phyloP scores from a whole-genome alignment of 805 yeast species.

The Metschnikowia amazonensis region DNA sequence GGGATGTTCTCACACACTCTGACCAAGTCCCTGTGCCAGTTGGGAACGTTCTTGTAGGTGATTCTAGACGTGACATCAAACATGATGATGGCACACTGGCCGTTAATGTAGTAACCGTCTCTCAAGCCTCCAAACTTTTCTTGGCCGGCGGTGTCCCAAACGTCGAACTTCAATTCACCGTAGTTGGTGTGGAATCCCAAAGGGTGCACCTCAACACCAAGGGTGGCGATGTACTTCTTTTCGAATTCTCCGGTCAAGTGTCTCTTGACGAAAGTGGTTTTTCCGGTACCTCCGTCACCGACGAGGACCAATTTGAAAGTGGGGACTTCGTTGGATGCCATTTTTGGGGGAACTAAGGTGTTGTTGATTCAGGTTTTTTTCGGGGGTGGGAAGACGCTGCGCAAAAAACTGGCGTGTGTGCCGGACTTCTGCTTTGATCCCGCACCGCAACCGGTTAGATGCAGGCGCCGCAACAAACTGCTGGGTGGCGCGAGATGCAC shows the following conservation, averaged over 20 bases:
- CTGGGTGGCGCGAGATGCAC: background rate
- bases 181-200: slow-evolving; percentile 96
- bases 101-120: slow-evolving; percentile 99
- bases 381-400: slow-evolving; percentile 8
- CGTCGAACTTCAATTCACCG: slow-evolving; percentile 98
- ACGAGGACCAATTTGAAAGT: slow-evolving; percentile 97
- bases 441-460: background rate
- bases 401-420: background rate
- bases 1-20: slow-evolving; percentile 99
- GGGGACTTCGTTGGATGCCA: slow-evolving; percentile 78
- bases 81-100: slow-evolving; percentile 99
- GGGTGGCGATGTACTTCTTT: slow-evolving; percentile 97
- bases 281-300: slow-evolving; percentile 99
- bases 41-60: slow-evolving; percentile 99
- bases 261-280: slow-evolving; percentile 99
- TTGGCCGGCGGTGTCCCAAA: slow-evolving; percentile 99
- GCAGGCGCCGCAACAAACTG: background rate
- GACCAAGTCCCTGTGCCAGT: slow-evolving; percentile 99
- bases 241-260: slow-evolving; percentile 99
- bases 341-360: slow-evolving; percentile 18
- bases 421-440: background rate
- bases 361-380: slow-evolving; percentile 1
- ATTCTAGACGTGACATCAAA: slow-evolving; percentile 99
- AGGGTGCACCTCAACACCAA: slow-evolving; percentile 99
- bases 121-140: slow-evolving; percentile 99